Evolutionary conservation across 106 monocot genomes (phyloP).

Genomic region (Dioscorea dumetorum): DNA sequence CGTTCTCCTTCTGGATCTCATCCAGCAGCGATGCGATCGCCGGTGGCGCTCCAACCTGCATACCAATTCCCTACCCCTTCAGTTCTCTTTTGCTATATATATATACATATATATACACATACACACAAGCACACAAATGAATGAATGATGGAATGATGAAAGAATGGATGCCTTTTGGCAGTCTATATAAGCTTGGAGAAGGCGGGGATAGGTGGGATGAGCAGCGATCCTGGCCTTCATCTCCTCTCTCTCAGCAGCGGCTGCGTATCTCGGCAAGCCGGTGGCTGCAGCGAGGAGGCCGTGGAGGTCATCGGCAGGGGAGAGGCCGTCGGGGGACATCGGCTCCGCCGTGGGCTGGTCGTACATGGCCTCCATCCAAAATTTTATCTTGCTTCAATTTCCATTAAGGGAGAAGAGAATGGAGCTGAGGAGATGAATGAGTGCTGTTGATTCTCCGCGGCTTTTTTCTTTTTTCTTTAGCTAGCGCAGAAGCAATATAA

Average conservation of each 20-base stretch:
- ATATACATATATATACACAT: no score
- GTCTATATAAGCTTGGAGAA: slow-evolving; percentile 55
- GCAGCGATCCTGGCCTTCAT: slow-evolving; percentile 55
- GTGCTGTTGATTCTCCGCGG: neutral
- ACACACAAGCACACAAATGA: no score
- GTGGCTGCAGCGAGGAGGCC: slow-evolving; percentile 14
- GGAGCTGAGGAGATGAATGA: neutral
- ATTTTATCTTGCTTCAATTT: no score
- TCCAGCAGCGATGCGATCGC: slow-evolving; percentile 39
- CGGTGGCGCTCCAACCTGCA: slow-evolving; percentile 55
- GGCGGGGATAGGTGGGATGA: slow-evolving; percentile 48
- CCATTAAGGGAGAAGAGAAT: no score
- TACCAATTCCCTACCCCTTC: no score
- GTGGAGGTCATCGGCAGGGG: slow-evolving; percentile 14
- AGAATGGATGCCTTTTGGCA: slow-evolving; percentile 43
- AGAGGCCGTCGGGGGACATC: neutral
- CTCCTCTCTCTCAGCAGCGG: neutral
- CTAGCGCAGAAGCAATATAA: no score
- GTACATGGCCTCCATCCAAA: slow-evolving; percentile 18
- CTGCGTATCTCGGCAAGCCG: neutral
- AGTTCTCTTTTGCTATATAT: no score
- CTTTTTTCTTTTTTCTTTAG: neutral
- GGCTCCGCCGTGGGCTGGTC: neutral
- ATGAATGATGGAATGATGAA: no score
- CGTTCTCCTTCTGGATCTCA: slow-evolving; percentile 33